Evolutionary conservation across 2,329 filamentous ascomycete species (phyloP), one percentile per base, ranked within the genome.

Genomic region (Arthrobotrys conoides): DNA sequence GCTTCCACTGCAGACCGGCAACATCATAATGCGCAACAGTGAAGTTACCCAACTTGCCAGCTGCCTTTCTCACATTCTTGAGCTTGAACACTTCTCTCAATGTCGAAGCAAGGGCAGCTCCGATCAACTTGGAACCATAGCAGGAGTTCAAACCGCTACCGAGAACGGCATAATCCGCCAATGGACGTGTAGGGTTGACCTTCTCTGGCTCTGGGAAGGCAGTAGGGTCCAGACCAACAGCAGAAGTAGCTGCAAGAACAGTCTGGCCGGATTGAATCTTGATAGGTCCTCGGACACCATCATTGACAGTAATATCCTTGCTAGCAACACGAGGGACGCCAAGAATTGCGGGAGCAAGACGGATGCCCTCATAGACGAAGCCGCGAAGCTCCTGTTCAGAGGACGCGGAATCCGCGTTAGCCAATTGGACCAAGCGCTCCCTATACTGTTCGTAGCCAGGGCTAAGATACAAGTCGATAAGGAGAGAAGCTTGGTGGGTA

Each of bases 361-460:
- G 86, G 86, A 88, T 88, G 49, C 87, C 87, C 81, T 89, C 87
- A 79, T 85, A 87, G 1, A 88, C 87, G 82, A 87, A 89, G 12
- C 87, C 87, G 80, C 87, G 86, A 0, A 88, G 84, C 80, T 88
- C 87, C 36, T 83, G 81, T 66, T 86, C 84, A 1, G 87, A 84
- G 0, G 83, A 83, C 3, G 83, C 82, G 4, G 85, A 83, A 51
- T 87, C 84, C 80, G 84, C 84, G 75, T 87, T 84, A 0, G 87
- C 84, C 18, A 88, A 85, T 81, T 87, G 84, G 22, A 88, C 82
- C 71, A 89, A 87, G 36, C 87, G 87, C 0, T 83, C 83, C 81
- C 87, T 88, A 83, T 88, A 88, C 61, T 85, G 72, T 77, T 87
- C 86, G 76, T 88, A 88, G 5, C 84, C 86, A 1, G 85, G 83